phyloP scores from a whole-genome alignment of 148 eudicot species.

The Diospyros lotus region DNA sequence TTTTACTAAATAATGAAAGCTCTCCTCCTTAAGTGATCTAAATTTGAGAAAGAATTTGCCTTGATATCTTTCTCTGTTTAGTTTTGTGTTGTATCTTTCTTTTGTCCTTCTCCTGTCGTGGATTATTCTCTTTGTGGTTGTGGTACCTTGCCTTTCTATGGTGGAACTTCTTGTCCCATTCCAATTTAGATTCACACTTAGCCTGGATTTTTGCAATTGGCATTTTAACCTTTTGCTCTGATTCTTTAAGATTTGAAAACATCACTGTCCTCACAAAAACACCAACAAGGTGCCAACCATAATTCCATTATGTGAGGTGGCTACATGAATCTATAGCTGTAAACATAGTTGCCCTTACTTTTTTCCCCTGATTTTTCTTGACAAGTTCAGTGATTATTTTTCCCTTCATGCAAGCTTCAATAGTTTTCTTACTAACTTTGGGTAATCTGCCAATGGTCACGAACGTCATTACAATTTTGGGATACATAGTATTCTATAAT shows the following conservation, averaged over 20 bases:
- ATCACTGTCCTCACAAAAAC: neutral
- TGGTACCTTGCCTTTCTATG: neutral
- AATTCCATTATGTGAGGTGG: too few relatives aligned
- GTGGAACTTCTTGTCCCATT: neutral
- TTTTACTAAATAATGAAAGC: neutral
- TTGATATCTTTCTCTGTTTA: neutral
- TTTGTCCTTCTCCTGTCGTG: neutral
- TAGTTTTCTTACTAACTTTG: neutral
- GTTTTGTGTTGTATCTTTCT: neutral
- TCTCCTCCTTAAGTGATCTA: neutral
- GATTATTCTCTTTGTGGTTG: neutral
- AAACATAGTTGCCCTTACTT: neutral
- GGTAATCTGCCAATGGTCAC: neutral
- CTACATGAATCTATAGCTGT: too few relatives aligned
- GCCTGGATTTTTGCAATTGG: neutral
- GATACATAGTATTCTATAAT: neutral
- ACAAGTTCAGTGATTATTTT: neutral
- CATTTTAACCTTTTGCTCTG: neutral
- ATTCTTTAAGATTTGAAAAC: neutral
- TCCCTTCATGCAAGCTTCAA: neutral
- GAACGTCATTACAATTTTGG: neutral
- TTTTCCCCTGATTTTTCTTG: neutral
- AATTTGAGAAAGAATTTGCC: neutral
- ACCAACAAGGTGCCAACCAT: too few relatives aligned
- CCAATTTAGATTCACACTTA: neutral